Conservation (phyloP, 1,139 yeast species). For the Wickerhamiella infanticola region DNA sequence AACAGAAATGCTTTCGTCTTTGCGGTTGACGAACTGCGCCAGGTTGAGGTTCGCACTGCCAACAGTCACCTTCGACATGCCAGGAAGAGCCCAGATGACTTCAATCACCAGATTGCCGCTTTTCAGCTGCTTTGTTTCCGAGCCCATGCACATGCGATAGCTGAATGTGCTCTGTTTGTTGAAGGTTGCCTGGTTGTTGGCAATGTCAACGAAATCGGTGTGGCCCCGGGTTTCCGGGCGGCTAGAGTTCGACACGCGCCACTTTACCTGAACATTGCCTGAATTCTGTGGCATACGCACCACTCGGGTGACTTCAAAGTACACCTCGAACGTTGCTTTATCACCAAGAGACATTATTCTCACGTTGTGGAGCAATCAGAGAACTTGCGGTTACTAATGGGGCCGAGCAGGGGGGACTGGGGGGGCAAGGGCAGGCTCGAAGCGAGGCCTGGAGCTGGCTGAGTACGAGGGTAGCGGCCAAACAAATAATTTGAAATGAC, state of each 20-base stretch:
- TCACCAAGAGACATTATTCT: not conserved
- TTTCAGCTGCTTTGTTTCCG: conserved; percentile 17
- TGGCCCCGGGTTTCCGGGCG: conserved; percentile 31
- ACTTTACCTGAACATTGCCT: conserved; percentile 53
- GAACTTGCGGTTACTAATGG: too few relatives aligned
- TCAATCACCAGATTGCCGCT: conserved; percentile 22
- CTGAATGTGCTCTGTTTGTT: conserved; percentile 26
- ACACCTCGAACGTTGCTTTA: conserved; percentile 36
- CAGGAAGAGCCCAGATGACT: conserved; percentile 23
- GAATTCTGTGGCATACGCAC: conserved; percentile 69
- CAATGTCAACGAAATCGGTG: conserved; percentile 30
- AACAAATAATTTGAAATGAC: too few relatives aligned
- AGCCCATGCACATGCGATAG: conserved; percentile 31
- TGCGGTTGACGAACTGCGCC: conserved; percentile 48
- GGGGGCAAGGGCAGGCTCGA: too few relatives aligned
- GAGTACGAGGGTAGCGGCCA: too few relatives aligned
- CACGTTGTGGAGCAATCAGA: not conserved
- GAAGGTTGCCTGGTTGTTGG: conserved; percentile 38
- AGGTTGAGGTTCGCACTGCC: conserved; percentile 58
- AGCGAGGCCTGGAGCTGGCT: too few relatives aligned
- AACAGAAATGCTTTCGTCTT: conserved; percentile 37
- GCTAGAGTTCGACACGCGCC: conserved; percentile 35
- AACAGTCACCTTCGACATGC: conserved; percentile 30
- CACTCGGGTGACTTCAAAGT: conserved; percentile 48
- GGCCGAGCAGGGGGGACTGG: too few relatives aligned